Percentiles rank a stretch among this genome's conserved stretches.
Conservation (phyloP, 495 filamentous ascomycete genomes). For the Alectoria sarmentosa region DNA sequence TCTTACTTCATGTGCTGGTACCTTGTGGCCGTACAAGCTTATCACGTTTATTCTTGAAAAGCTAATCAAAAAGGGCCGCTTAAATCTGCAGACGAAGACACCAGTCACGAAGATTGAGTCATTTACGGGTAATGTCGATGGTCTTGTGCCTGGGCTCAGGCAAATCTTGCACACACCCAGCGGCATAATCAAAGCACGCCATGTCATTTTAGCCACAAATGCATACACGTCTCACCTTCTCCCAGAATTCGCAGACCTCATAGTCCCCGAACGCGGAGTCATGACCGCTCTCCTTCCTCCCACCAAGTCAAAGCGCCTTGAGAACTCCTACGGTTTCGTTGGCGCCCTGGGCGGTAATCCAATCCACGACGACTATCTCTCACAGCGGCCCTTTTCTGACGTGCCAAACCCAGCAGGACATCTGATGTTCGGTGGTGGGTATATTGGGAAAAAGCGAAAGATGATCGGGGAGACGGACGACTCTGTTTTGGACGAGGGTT, state of each 20-base stretch:
- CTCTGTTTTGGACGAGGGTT: conserved; percentile 44
- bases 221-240: conserved; percentile 68
- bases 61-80: conserved; percentile 38
- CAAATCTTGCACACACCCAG: conserved; percentile 51
- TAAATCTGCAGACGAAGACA: conserved; percentile 72
- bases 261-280: conserved; percentile 70
- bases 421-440: conserved; percentile 62
- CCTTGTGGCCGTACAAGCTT: conserved; percentile 76
- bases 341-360: conserved; percentile 36
- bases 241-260: conserved; percentile 57
- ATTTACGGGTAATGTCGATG: conserved; percentile 7
- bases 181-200: conserved; percentile 49
- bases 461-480: conserved; percentile 55
- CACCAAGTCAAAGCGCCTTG: conserved; percentile 35
- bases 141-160: conserved; percentile 29
- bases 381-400: conserved; percentile 51
- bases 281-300: conserved; percentile 60
- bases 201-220: conserved; percentile 73
- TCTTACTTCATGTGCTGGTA: conserved; percentile 39
- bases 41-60: conserved; percentile 57
- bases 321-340: conserved; percentile 56
- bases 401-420: conserved; percentile 41
- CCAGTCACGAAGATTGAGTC: conserved; percentile 42
- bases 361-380: conserved; percentile 63
- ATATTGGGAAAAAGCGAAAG: conserved; percentile 38